phyloP scores from a whole-genome alignment of 2,329 filamentous ascomycete species.

The Ceratocystis colombiana region DNA sequence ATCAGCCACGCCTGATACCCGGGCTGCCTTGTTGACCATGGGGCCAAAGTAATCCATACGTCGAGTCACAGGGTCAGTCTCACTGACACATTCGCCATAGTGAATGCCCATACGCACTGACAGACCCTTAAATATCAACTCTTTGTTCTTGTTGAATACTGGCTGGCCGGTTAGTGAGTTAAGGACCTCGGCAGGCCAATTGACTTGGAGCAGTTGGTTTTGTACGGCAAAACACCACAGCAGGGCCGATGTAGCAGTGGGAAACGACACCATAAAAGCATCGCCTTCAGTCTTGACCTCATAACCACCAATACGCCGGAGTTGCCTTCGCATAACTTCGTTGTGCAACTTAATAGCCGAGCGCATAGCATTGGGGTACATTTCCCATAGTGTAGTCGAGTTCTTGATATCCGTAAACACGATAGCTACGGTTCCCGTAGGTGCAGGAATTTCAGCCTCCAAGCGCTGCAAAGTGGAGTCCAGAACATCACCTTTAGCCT shows the following conservation, averaged over 20 bases:
- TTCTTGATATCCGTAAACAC: constrained; percentile 99
- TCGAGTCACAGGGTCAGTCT: constrained; percentile 88
- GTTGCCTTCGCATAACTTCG: constrained; percentile 85
- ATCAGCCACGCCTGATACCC: constrained; percentile 88
- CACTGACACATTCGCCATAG: constrained; percentile 87
- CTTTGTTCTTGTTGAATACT: constrained; percentile 70
- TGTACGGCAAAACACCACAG: constrained; percentile 97
- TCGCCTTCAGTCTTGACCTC: constrained; percentile 99
- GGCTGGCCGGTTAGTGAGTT: constrained; percentile 77
- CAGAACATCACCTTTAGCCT: constrained; percentile 53
- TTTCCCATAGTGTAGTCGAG: constrained; percentile 92
- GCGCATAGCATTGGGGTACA: constrained; percentile 87
- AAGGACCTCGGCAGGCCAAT: constrained; percentile 88
- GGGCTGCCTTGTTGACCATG: constrained; percentile 95
- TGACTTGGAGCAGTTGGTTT: constrained; percentile 71
- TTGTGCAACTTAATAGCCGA: constrained; percentile 97
- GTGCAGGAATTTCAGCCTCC: constrained; percentile 82
- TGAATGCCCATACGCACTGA: constrained; percentile 97
- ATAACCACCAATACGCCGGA: constrained; percentile 89
- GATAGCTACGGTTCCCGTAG: constrained; percentile 80
- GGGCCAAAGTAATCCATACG: constrained; percentile 99
- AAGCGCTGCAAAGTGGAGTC: constrained; percentile 81
- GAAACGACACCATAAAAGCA: constrained; percentile 98
- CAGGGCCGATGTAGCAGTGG: constrained; percentile 85
- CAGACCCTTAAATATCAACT: constrained; percentile 82